A percentile compares a stretch with the other conserved stretches of the same genome.
These are phyloP conservation scores for Xylaria telfairii DNA, from an alignment of 495 filamentous ascomycete genomes.

Conservation along the genomic window DNA sequence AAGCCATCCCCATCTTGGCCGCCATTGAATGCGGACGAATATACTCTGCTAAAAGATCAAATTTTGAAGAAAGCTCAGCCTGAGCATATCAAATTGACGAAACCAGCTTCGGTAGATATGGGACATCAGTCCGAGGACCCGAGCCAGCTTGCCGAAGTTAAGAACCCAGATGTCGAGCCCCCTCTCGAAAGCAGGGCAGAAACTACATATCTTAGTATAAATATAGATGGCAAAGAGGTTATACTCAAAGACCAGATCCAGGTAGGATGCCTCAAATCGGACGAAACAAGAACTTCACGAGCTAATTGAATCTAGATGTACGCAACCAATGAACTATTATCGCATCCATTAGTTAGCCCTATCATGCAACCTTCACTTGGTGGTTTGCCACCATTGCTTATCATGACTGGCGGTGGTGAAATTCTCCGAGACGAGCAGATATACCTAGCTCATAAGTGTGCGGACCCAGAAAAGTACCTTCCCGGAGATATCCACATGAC, in stretches of 20 bases:
- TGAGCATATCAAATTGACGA: constrained; percentile 24
- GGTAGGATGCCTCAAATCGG: constrained; percentile 31
- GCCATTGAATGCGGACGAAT: constrained; percentile 81
- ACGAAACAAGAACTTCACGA: neutral
- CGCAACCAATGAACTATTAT: constrained; percentile 82
- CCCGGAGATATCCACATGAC: constrained; percentile 69
- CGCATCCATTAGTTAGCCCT: constrained; percentile 89
- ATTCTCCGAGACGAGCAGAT: constrained; percentile 92
- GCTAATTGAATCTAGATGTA: constrained; percentile 66
- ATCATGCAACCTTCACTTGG: constrained; percentile 84
- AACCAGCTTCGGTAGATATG: constrained; percentile 30
- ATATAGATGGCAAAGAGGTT: constrained; percentile 71
- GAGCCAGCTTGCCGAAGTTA: constrained; percentile 23
- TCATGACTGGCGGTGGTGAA: constrained; percentile 87
- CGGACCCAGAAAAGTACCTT: constrained; percentile 75
- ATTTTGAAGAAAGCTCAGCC: constrained; percentile 42
- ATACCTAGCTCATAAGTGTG: constrained; percentile 92
- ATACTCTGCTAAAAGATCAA: constrained; percentile 39
- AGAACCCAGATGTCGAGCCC: constrained; percentile 12
- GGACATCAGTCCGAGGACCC: constrained; percentile 31
- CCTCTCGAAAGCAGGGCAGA: constrained; percentile 41
- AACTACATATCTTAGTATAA: constrained; percentile 60
- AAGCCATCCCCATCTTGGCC: constrained; percentile 87
- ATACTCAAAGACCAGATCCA: constrained; percentile 92
- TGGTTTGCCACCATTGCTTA: constrained; percentile 83